Evolutionary conservation across 768 basidiomycete genomes (phyloP), one percentile per base, ranked within the genome.

Genomic region (Multifurca ochricompacta): DNA sequence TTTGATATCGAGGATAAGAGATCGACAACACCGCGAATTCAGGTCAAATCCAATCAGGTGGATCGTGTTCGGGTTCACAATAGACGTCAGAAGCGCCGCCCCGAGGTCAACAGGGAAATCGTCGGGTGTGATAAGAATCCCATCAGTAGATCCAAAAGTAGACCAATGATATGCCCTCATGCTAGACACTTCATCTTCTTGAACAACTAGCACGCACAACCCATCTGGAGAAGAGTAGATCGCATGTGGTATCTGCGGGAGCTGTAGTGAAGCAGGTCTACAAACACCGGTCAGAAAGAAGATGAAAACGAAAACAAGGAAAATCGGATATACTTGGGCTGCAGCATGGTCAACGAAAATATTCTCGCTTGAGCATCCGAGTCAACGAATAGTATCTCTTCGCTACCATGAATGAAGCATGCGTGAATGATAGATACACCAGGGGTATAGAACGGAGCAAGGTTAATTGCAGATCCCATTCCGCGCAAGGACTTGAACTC

Each of bases 301-400:
- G 4, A 19, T 14, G 11, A 2, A 30, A 3, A 5, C n/a, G 21
- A 9, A 1, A 13, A 19, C 4, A 7, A 30, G 0, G 31, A 6
- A 25, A 10, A 21, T 2, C 5, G 7, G 7, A 19, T 6, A 9
- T 59, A 82, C 80, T 81, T 66, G 48, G 79, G 80, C 37, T 79
- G 76, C 48, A 77, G 71, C 0, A 78, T 77, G 1, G 76, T 66
- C 39, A 81, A 57, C 1, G 81, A 83, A 54, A 73, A 82, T 14
- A 83, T 70, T 21, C 80, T 67, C 2, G 71, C 77, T 8, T 71
- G 70, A 1, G 67, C 67, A 1, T 56, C 59, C 2, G 70, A 69
- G 54, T 83, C 81, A 1, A 81, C 66, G 0, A 83, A 62, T 0
- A 79, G 56, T 4, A 83, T 51, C 45, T 83, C 82, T 58, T 83